Base-by-base conservation (phyloP, 2,329 filamentous ascomycete genomes). In the Pyrenophora graminea region DNA sequence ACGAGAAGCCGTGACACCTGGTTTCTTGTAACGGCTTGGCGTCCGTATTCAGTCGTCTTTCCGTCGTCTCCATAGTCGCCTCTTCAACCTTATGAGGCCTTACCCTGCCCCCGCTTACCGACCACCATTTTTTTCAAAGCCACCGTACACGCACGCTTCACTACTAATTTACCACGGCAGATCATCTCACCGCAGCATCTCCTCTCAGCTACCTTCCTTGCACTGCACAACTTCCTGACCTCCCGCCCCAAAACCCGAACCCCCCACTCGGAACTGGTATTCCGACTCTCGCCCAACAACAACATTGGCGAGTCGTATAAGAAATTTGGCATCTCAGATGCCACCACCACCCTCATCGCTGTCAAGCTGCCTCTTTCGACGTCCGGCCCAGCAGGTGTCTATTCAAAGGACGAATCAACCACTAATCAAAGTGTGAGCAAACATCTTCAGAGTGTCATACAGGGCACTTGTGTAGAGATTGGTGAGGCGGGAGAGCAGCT, bases 291-390 rank as follows among this genome's bases (percentile, higher is more conserved):
- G 52, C 82, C 89, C 0, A 91, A 89, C 56, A 93, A 91, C 70
- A 96, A 96, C 72, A 97, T 99, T 67, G 84, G 91, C 44, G 92
- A 97, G 63, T 87, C 91, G 0, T 97, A 97, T 74, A 87, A 90
- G 27, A 87, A 88, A 46, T 96, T 94, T 67, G 94, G 94, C 40
- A 86, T 97, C 51, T 79, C 83, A 0, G 84, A 90, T 10, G 76
- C 79, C 9, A 94, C 88, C 2, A 86, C 81, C 38, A 75, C 86
- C 61, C 74, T 99, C n/a, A 77, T 97, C 2, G 85, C 90, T 6
- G 80, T 97, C 66, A 97, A 97, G 70, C 80, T 97, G 19, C 81
- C 86, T 0, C 15, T 52, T 8, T 52, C 44, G 12, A n/a, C 45
- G 2, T 52, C 39, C n/a, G 19, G 27, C 2, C 18, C 41, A 17